Evolutionary conservation across 2,329 filamentous ascomycete genomes (phyloP).

Genomic region (Tolypocladium sp.): DNA sequence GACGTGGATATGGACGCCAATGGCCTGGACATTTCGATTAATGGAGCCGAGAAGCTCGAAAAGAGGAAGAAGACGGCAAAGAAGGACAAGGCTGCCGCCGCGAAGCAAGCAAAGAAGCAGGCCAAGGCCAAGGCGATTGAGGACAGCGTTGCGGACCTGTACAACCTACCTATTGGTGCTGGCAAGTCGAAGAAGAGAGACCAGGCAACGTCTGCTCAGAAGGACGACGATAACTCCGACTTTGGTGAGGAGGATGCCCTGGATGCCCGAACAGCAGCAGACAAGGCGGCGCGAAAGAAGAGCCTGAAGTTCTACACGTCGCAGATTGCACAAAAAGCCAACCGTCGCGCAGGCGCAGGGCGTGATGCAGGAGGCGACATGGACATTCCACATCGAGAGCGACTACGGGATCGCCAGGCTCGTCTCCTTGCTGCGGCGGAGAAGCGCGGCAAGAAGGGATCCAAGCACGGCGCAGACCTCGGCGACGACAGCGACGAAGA

Average conservation of each 20-base stretch:
- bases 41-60: slow-evolving; percentile 20
- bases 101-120: slow-evolving; percentile 31
- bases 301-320: slow-evolving; percentile 95
- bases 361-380: slow-evolving; percentile 69
- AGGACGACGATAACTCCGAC: slow-evolving; percentile 63
- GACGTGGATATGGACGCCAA: slow-evolving; percentile 11
- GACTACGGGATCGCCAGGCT: slow-evolving; percentile 74
- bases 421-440: slow-evolving; percentile 85
- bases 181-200: slow-evolving; percentile 34
- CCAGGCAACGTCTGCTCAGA: slow-evolving; percentile 25
- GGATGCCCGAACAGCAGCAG: slow-evolving; percentile 68
- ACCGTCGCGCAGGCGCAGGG: slow-evolving; percentile 67
- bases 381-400: slow-evolving; percentile 82
- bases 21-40: slow-evolving; percentile 6
- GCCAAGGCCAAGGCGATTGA: slow-evolving; percentile 54
- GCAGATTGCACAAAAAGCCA: slow-evolving; percentile 90
- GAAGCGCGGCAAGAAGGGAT: slow-evolving; percentile 62
- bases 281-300: slow-evolving; percentile 86
- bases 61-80: slow-evolving; percentile 18
- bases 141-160: slow-evolving; percentile 61
- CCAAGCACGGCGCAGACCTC: slow-evolving; percentile 55
- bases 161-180: slow-evolving; percentile 44
- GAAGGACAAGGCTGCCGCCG: slow-evolving; percentile 24
- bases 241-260: slow-evolving; percentile 84
- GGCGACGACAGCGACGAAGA: slow-evolving; percentile 61